Percentiles rank a stretch among this genome's conserved stretches.
phyloP scores from a whole-genome alignment of 192 early-diverging fungal species.

The Coemansia sp. region DNA sequence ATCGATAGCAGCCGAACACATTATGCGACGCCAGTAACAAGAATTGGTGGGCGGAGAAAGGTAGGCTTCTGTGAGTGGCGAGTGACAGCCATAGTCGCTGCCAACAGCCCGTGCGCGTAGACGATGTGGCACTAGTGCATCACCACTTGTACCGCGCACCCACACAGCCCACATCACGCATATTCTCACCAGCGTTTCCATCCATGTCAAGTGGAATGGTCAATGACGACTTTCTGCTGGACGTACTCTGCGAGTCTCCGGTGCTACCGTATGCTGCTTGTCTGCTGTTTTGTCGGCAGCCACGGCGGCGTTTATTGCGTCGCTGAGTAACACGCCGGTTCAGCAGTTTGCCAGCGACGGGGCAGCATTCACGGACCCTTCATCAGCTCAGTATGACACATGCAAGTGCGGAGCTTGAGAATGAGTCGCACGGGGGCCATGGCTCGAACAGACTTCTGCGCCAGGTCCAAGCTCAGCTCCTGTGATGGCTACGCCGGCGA shows the following conservation, averaged over 20 bases:
- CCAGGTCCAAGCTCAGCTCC: not conserved
- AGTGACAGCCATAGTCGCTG: not conserved
- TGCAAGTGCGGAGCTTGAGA: not conserved
- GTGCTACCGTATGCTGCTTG: not conserved
- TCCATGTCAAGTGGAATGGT: not conserved
- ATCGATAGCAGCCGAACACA: conserved; percentile 44
- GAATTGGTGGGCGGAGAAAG: conserved; percentile 1
- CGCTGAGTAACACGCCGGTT: conserved; percentile 27
- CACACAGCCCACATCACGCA: not conserved
- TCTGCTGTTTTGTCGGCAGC: not conserved
- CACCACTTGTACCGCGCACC: conserved; percentile 11
- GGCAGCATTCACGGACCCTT: conserved; percentile 13
- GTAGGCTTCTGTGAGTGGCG: not conserved
- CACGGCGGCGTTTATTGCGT: conserved; percentile 15
- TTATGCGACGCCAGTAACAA: conserved; percentile 42
- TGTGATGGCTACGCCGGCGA: conserved; percentile 40
- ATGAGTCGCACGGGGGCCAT: not conserved
- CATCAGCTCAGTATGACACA: conserved; percentile 20
- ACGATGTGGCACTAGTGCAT: conserved; percentile 13
- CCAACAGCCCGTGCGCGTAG: conserved; percentile 1
- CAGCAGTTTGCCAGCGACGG: not conserved
- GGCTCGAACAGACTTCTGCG: conserved; percentile 8
- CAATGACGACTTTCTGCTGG: not conserved
- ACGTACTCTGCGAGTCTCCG: not conserved
- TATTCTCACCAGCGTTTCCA: not conserved